Percentiles rank a stretch among this genome's conserved stretches.
These are phyloP conservation scores for Penicillium macrosclerotiorum DNA, from an alignment of 495 filamentous ascomycete species.

Conservation along the genomic window DNA sequence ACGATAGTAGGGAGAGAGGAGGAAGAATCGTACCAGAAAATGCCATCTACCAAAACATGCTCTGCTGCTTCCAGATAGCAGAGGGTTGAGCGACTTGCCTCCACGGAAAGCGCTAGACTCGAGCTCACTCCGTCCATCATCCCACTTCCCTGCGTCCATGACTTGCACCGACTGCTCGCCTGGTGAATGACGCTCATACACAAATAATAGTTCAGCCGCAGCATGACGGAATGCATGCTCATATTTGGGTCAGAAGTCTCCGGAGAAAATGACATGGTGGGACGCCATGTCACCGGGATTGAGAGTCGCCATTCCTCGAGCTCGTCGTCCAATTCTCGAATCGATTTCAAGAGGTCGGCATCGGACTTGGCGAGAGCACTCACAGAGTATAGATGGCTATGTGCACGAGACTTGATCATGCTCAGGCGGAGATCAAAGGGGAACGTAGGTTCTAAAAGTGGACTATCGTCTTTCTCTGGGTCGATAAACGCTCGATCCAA, in stretches of 20 bases:
- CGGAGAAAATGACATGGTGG: conserved; percentile 40
- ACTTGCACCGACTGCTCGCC: conserved; percentile 46
- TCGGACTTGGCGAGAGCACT: conserved; percentile 47
- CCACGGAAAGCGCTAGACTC: conserved; percentile 48
- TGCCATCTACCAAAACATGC: conserved; percentile 39
- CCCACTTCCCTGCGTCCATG: conserved; percentile 35
- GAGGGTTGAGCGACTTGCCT: conserved; percentile 51
- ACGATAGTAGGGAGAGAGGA: neutral
- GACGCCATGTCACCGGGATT: conserved; percentile 41
- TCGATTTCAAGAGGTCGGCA: conserved; percentile 50
- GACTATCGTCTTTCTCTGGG: conserved; percentile 20
- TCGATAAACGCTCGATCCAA: conserved; percentile 30
- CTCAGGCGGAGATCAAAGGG: conserved; percentile 49
- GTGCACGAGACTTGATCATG: conserved; percentile 50
- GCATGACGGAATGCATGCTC: conserved; percentile 43
- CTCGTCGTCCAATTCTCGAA: conserved; percentile 52
- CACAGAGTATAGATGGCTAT: conserved; percentile 47
- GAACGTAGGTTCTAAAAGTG: conserved; percentile 34
- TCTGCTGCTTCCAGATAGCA: conserved; percentile 42
- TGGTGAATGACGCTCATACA: conserved; percentile 52
- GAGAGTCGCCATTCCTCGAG: conserved; percentile 51
- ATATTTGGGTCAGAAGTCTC: conserved; percentile 34
- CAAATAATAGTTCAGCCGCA: conserved; percentile 51
- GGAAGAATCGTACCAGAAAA: conserved; percentile 42
- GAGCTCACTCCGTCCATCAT: conserved; percentile 47